Evolutionary conservation across 139 green algal species (phyloP).

Genomic region (Coelastrella sp.): DNA sequence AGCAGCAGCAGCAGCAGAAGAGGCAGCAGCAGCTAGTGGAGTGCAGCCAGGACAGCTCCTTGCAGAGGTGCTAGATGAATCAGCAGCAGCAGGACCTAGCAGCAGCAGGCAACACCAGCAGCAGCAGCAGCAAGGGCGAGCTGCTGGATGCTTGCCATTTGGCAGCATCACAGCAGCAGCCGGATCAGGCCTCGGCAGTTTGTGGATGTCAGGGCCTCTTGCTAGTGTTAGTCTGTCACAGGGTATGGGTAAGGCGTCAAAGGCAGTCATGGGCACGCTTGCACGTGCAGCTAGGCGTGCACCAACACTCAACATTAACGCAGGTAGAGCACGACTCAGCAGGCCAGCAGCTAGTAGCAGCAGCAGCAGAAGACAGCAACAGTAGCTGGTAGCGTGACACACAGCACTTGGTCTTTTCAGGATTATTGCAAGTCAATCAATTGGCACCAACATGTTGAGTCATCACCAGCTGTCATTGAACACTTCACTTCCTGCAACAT

Average conservation of each 20-base stretch:
- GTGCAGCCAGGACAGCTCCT: slow-evolving; percentile 44
- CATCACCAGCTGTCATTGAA: too few species aligned
- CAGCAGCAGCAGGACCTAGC: slow-evolving; percentile 30
- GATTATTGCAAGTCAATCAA: too few species aligned
- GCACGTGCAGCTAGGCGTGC: slow-evolving; percentile 41
- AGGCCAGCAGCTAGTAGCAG: not conserved
- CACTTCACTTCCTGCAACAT: too few species aligned
- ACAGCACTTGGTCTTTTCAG: too few species aligned
- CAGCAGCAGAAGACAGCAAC: slow-evolving; percentile 29
- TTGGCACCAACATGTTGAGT: too few species aligned
- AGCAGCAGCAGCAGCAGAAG: slow-evolving; percentile 7
- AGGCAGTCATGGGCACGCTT: slow-evolving; percentile 51
- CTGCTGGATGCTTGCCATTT: slow-evolving; percentile 1
- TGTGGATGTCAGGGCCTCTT: slow-evolving; percentile 1
- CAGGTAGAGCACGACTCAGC: not conserved
- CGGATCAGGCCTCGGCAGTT: not conserved
- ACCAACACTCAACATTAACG: slow-evolving; percentile 11
- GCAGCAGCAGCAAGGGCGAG: slow-evolving; percentile 22
- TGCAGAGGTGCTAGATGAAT: not conserved
- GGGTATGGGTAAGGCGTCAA: slow-evolving; percentile 40
- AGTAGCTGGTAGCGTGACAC: not conserved
- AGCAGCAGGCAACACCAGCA: slow-evolving; percentile 24
- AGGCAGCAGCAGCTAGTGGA: slow-evolving; percentile 32
- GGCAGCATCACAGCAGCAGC: not conserved
- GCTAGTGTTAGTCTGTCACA: slow-evolving; percentile 14